Conservation (phyloP, 1,139 yeast species). For the Protomyces inundatus region DNA sequence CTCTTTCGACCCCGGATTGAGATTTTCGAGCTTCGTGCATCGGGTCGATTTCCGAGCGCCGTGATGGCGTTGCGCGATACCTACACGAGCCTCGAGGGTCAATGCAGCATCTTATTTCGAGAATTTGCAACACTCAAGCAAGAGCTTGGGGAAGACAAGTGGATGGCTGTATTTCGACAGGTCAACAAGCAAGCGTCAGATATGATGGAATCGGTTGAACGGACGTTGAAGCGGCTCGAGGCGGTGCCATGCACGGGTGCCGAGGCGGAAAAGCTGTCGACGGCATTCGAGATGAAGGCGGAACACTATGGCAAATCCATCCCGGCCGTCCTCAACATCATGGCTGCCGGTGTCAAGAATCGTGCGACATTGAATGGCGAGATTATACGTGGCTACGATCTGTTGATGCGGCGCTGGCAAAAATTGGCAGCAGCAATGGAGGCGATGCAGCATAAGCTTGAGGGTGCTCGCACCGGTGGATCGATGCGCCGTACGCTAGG, state of each 20-base stretch:
- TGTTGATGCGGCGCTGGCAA: constrained; percentile 9
- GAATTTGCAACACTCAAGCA: constrained; percentile 4
- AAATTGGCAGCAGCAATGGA: not conserved
- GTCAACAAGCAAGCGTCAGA: constrained; percentile 19
- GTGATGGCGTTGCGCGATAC: not conserved
- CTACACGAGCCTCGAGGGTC: not conserved
- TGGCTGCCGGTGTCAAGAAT: constrained; percentile 13
- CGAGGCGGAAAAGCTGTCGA: not conserved
- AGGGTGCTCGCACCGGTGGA: constrained; percentile 9
- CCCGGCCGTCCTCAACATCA: constrained; percentile 21
- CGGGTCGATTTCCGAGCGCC: constrained; percentile 8
- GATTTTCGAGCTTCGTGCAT: constrained; percentile 5
- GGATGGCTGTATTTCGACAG: constrained; percentile 22
- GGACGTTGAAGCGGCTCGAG: constrained; percentile 4
- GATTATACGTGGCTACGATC: constrained; percentile 10
- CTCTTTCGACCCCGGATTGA: constrained; percentile 16
- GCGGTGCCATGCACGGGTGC: not conserved
- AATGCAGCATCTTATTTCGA: not conserved
- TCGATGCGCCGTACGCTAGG: not conserved
- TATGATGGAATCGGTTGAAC: constrained; percentile 19
- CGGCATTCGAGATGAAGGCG: constrained; percentile 5
- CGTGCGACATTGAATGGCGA: constrained; percentile 18
- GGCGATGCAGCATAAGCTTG: not conserved
- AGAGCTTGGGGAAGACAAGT: constrained; percentile 21
- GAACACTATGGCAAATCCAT: constrained; percentile 21